Percentiles rank a stretch among this genome's conserved stretches.
These are phyloP conservation scores for Trifolium pratense DNA, from an alignment of 306 rosid species.

Conservation along the genomic window DNA sequence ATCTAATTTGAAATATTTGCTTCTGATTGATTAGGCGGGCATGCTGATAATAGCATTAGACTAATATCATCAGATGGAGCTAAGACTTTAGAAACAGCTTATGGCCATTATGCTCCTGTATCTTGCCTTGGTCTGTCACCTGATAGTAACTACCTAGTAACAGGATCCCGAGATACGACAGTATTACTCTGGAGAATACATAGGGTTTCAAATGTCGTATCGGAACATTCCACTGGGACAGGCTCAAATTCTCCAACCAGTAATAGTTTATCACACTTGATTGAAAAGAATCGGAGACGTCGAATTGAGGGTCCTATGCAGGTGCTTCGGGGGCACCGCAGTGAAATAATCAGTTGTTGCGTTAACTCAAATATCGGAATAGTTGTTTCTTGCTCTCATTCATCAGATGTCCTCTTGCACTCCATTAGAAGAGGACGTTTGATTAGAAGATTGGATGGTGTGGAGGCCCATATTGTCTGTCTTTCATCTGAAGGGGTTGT, in stretches of 20 bases:
- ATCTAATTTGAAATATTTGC: slow-evolving; percentile 42
- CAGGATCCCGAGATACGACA: slow-evolving; percentile 91
- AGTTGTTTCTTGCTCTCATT: slow-evolving; percentile 85
- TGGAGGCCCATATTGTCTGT: slow-evolving; percentile 81
- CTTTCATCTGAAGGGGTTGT: slow-evolving; percentile 90
- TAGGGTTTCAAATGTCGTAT: slow-evolving; percentile 61
- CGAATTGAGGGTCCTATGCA: slow-evolving; percentile 92
- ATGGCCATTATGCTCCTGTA: slow-evolving; percentile 96
- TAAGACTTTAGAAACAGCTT: slow-evolving; percentile 90
- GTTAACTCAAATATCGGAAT: slow-evolving; percentile 92
- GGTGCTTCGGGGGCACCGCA: slow-evolving; percentile 84
- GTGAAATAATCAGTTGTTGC: slow-evolving; percentile 83
- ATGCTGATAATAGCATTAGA: slow-evolving; percentile 85
- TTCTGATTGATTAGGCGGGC: slow-evolving; percentile 80
- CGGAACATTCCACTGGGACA: slow-evolving; percentile 64
- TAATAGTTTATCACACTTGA: slow-evolving; percentile 57
- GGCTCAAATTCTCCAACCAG: slow-evolving; percentile 55
- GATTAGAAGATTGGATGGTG: slow-evolving; percentile 78
- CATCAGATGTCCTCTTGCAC: slow-evolving; percentile 87
- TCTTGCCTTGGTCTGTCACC: slow-evolving; percentile 90
- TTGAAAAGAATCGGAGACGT: slow-evolving; percentile 64
- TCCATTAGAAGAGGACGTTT: slow-evolving; percentile 86
- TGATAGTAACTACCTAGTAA: slow-evolving; percentile 84
- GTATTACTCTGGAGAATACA: slow-evolving; percentile 91
- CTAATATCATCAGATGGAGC: slow-evolving; percentile 88